Evolutionary conservation across 495 filamentous ascomycete genomes (phyloP).

Genomic region (Cladorrhinum samala): DNA sequence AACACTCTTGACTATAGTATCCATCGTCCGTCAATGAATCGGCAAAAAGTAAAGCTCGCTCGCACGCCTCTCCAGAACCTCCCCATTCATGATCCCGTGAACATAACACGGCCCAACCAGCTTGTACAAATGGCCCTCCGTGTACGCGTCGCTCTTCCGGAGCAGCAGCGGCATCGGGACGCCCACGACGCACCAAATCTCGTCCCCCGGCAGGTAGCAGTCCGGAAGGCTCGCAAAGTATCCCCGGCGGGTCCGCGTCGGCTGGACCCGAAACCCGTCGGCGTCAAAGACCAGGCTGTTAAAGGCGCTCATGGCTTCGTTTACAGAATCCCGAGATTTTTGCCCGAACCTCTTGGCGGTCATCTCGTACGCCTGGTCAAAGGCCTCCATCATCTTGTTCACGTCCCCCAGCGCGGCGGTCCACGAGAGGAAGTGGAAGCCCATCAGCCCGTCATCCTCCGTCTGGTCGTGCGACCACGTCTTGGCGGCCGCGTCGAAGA

Average conservation of each 20-base stretch:
- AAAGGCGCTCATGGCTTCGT: not conserved
- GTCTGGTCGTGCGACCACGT: not conserved
- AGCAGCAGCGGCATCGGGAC: not conserved
- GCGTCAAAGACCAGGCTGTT: too few species aligned
- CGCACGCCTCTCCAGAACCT: not conserved
- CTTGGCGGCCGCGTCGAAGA: not conserved
- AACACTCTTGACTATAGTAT: too few species aligned
- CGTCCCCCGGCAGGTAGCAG: constrained; percentile 1
- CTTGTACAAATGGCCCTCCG: not conserved
- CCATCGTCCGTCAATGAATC: not conserved
- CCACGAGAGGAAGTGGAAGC: too few species aligned
- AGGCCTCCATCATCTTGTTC: too few species aligned
- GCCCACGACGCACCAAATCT: constrained; percentile 1
- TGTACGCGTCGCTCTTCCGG: not conserved
- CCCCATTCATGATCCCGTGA: not conserved
- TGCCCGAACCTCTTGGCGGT: too few species aligned
- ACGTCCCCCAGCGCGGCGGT: not conserved
- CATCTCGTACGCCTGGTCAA: too few species aligned
- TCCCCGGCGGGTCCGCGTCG: not conserved
- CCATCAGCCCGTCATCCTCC: too few species aligned
- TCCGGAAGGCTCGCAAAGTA: not conserved
- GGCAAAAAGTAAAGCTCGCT: not conserved
- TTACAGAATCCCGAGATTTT: not conserved
- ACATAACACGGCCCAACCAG: not conserved
- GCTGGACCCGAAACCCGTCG: not conserved